phyloP scores from a whole-genome alignment of 2,329 filamentous ascomycete genomes.

The Pestalotiopsis sp. region DNA sequence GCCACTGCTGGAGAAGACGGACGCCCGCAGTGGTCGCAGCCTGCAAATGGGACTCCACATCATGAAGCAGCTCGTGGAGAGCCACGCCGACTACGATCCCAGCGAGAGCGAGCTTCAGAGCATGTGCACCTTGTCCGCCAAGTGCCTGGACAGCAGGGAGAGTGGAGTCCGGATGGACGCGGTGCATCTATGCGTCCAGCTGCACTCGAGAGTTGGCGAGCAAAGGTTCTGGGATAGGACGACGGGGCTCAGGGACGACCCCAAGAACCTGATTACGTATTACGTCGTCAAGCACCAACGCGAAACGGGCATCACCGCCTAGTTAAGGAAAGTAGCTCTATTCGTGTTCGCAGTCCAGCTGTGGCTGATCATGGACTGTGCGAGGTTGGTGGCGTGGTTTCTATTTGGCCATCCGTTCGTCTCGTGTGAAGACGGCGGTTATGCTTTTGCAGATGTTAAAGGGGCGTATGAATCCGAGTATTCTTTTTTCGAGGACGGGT shows the following conservation, averaged over 20 bases:
- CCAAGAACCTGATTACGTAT: constrained; percentile 77
- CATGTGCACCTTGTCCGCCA: constrained; percentile 51
- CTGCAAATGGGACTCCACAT: constrained; percentile 66
- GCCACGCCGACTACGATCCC: constrained; percentile 47
- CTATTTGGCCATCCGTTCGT: not conserved
- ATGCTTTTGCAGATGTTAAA: not conserved
- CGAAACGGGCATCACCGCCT: constrained; percentile 35
- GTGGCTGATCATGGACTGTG: not conserved
- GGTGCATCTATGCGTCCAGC: constrained; percentile 74
- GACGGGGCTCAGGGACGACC: constrained; percentile 65
- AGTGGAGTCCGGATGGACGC: constrained; percentile 71
- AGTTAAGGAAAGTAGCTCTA: constrained; percentile 12
- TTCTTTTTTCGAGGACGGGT: not conserved
- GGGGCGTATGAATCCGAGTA: not conserved
- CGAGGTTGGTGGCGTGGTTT: not conserved
- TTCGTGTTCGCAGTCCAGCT: not conserved
- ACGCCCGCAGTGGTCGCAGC: constrained; percentile 47
- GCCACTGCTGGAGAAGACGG: constrained; percentile 38
- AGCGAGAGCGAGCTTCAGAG: constrained; percentile 51
- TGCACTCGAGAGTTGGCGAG: constrained; percentile 65
- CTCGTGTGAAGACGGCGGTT: not conserved
- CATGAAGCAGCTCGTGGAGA: constrained; percentile 58
- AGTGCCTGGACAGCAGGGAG: constrained; percentile 60
- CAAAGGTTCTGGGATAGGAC: constrained; percentile 67
- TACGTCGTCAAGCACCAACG: constrained; percentile 74